Conservation (phyloP, 306 rosid genomes). For the Oemleria cerasiformis region DNA sequence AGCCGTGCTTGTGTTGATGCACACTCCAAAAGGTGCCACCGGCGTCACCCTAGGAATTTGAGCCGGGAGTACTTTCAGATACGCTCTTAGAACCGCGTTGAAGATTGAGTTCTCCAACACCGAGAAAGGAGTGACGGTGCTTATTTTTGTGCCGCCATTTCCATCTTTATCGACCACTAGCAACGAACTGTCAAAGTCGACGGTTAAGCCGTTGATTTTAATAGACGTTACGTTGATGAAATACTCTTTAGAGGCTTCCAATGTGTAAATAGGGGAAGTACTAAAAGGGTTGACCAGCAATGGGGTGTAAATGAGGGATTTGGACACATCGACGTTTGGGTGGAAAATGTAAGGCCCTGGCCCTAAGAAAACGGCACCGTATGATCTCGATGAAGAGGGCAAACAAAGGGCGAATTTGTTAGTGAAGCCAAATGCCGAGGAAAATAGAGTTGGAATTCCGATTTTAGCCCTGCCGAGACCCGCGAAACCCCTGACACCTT, state of each 20-base stretch:
- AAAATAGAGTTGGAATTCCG: background rate
- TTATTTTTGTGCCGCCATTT: slow-evolving; percentile 62
- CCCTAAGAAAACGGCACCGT: slow-evolving; percentile 27
- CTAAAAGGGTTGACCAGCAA: slow-evolving; percentile 46
- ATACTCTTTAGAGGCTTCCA: slow-evolving; percentile 44
- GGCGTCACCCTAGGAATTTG: slow-evolving; percentile 28
- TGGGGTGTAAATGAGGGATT: slow-evolving; percentile 44
- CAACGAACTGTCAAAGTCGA: slow-evolving; percentile 34
- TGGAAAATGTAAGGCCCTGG: slow-evolving; percentile 18
- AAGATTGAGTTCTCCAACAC: slow-evolving; percentile 50
- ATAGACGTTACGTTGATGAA: slow-evolving; percentile 58
- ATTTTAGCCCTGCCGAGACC: background rate
- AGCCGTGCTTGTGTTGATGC: slow-evolving; percentile 20
- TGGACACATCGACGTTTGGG: slow-evolving; percentile 14
- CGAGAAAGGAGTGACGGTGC: slow-evolving; percentile 54
- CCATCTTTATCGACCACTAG: slow-evolving; percentile 44
- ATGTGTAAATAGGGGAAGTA: slow-evolving; percentile 15
- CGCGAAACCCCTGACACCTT: background rate
- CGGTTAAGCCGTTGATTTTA: slow-evolving; percentile 27
- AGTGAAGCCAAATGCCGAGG: background rate
- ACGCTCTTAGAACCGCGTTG: slow-evolving; percentile 35
- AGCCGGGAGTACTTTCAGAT: slow-evolving; percentile 22
- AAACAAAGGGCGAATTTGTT: background rate
- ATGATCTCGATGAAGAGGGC: slow-evolving; percentile 19
- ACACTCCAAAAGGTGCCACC: slow-evolving; percentile 51